Percentiles rank a stretch among this genome's conserved stretches.
Evolutionary conservation across 495 filamentous ascomycete species (phyloP).

Genomic region (Rostrohypoxylon terebratum): DNA sequence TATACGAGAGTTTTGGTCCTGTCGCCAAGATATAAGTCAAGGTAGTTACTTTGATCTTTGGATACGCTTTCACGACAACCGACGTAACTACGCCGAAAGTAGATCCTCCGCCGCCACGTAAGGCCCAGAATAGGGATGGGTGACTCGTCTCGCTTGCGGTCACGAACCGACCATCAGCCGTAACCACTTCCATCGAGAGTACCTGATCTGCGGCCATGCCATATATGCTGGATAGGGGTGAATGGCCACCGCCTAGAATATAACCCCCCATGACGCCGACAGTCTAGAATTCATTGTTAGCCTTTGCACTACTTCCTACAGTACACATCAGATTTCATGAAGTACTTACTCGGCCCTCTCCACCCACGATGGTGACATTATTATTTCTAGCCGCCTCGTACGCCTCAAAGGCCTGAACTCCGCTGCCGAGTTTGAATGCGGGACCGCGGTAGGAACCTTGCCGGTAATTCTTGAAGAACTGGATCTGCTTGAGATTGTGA

Average conservation of each 20-base stretch:
- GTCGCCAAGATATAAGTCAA: slow-evolving; percentile 51
- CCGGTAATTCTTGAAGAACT: slow-evolving; percentile 56
- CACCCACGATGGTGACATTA: slow-evolving; percentile 59
- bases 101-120: slow-evolving; percentile 68
- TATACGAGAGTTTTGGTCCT: slow-evolving; percentile 49
- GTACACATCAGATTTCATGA: background rate
- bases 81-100: slow-evolving; percentile 72
- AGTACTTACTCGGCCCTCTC: slow-evolving; percentile 57
- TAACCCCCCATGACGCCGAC: slow-evolving; percentile 66
- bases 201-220: slow-evolving; percentile 68
- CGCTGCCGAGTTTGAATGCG: slow-evolving; percentile 62
- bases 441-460: slow-evolving; percentile 55
- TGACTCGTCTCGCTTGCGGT: slow-evolving; percentile 62
- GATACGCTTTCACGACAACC: slow-evolving; percentile 59
- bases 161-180: slow-evolving; percentile 66
- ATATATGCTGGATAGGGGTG: slow-evolving; percentile 53
- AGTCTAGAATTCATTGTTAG: slow-evolving; percentile 45
- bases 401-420: slow-evolving; percentile 60
- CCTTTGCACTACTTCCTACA: background rate
- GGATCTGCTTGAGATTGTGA: slow-evolving; percentile 59
- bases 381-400: slow-evolving; percentile 56
- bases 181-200: slow-evolving; percentile 66
- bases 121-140: slow-evolving; percentile 74
- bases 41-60: slow-evolving; percentile 55
- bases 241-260: slow-evolving; percentile 67